These are phyloP conservation scores for Picea mariana DNA, from an alignment of 83 land plant species.

Conservation along the genomic window DNA sequence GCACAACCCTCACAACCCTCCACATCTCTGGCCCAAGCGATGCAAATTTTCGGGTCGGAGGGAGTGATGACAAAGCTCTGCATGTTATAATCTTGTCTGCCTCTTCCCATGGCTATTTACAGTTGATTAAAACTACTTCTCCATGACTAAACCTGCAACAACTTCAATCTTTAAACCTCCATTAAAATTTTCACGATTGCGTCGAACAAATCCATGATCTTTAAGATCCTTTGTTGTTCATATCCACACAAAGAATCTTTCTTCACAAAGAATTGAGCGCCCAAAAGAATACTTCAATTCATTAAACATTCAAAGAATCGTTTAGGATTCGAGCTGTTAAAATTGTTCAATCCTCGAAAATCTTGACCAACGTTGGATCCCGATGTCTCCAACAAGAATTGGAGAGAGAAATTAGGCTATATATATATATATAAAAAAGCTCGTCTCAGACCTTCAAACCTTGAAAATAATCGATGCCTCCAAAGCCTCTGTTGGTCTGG, in stretches of 20 bases:
- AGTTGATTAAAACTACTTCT: neutral
- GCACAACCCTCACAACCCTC: conserved; percentile 61
- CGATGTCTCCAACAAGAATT: too few relatives aligned
- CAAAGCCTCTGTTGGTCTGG: too few relatives aligned
- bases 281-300: too few relatives aligned
- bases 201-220: neutral
- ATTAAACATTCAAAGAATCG: neutral
- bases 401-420: too few relatives aligned
- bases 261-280: too few relatives aligned
- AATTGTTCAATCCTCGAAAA: neutral
- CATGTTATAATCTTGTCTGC: too few relatives aligned
- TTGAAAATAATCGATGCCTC: too few relatives aligned
- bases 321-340: neutral
- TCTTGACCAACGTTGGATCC: neutral
- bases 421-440: too few relatives aligned
- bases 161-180: neutral
- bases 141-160: neutral
- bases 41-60: conserved; percentile 35
- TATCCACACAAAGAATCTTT: neutral
- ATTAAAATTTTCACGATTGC: neutral
- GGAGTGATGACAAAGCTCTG: too few relatives aligned
- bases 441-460: too few relatives aligned
- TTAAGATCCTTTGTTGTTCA: neutral
- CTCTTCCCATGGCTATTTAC: too few relatives aligned
- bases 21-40: conserved; percentile 29